Base-by-base conservation (phyloP, 2,329 filamentous ascomycete genomes). In the Pseudogymnoascus pannorum region DNA sequence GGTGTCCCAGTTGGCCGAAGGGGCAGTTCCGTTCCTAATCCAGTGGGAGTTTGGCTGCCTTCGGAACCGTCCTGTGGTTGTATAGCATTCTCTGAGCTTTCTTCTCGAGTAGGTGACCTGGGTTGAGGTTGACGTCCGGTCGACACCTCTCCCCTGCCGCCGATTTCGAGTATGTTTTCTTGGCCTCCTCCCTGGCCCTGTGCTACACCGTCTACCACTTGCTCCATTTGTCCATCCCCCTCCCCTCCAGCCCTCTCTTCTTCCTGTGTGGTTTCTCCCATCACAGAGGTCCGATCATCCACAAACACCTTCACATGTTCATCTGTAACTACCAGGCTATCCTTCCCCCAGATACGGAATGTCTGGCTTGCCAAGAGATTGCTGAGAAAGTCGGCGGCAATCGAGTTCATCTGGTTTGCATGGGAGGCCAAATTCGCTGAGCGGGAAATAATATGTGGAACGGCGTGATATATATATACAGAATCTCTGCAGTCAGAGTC, bases 341-440 rank as follows among this genome's bases (percentile, higher is more conserved):
- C 48, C 11, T 54, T 31, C 26, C 48, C 48, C 48, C 48, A 54
- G 26, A 54, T 18, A 31, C 26, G 24, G 16, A 20, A 54, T 18
- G 24, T 18, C n/a, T 31, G 26, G 48, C 48, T 54, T 31, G 48
- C 48, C 48, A 54, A 54, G 12, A 54, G 48, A n/a, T 54, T 54
- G 16, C 26, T 54, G n/a, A 54, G 48, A 18, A 54, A 54, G 48
- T 54, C 48, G 48, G 48, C 11, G 24, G 48, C 48, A 54, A 54
- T 31, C 26, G 48, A 54, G 48, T 31, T 54, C 48, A 54, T 54
- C 48, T 31, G 26, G 48, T 26, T 16, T 4, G 48, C 48, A 54
- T 54, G n/a, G 24, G 48, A 31, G 24, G 44, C 44, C 6, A n/a
- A 44, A 11, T 16, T 18, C 12, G 44, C 8, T 29, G 44, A 14